Base-by-base conservation (phyloP, 371 early-diverging fungal species). In the Mortierella sp. region DNA sequence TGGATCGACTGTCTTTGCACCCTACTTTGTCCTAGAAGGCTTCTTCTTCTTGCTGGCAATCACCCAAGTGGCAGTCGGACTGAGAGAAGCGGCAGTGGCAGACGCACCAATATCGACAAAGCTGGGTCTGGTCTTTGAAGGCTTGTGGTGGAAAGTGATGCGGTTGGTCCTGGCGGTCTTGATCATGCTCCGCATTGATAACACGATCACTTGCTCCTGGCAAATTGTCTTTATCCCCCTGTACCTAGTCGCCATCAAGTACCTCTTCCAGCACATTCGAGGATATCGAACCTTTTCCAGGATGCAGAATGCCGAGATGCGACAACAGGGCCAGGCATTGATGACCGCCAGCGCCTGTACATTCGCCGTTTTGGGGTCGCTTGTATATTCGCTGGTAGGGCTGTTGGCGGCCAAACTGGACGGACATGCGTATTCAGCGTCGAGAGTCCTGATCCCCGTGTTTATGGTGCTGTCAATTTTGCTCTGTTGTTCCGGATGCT, bases 181-280 rank as follows among this genome's bases (percentile, higher is more conserved):
- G 38, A 88, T 97, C 8, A 89, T 92, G 44, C 80, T 93, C 28
- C 92, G 93, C 54, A 89, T 95, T 76, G 92, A 94, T 86, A 83
- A 87, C 14, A 65, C 88, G 19, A 89, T 92, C 72, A 86, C 81
- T 13, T 91, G 90, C 78, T 91, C 92, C n/a, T 96, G 96, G 97
- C 93, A 83, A 0, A 73, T 95, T n/a, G 91, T 96, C 16, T 97
- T 98, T 83, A 91, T 94, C 28, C 98, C 98, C 0, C 79, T 93
- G 14, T 97, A 96, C 81, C 80, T 97, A 31, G 88, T 92, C 28
- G 94, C 92, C 8, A 68, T 94, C 77, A 91, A 92, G 81, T 93
- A 92, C 82, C 82, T 90, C 14, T 31, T 93, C 24, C 83, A 91
- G 74, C 83, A 95, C 54, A 74, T 88, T 5, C 65, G 87, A n/a